A percentile compares a stretch with the other conserved stretches of the same genome.
Conservation (phyloP, 1,284 basidiomycete genomes). For the Ganoderma multipileum region DNA sequence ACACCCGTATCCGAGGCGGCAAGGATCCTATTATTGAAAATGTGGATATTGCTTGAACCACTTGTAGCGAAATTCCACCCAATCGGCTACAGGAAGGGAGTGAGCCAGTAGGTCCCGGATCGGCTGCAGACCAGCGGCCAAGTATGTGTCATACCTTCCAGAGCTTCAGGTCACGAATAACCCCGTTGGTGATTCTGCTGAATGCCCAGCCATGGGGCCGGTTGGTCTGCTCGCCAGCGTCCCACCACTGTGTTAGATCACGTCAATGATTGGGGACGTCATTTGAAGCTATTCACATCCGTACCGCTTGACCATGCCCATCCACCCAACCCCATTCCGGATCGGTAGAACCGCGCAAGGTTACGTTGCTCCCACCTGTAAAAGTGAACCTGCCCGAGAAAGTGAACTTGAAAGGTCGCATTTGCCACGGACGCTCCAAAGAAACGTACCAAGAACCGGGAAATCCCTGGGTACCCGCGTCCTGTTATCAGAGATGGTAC, state of each 20-base stretch:
- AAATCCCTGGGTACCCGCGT: slow-evolving; percentile 43
- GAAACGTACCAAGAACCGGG: slow-evolving; percentile 53
- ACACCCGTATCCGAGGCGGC: slow-evolving; percentile 52
- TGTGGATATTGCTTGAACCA: slow-evolving; percentile 56
- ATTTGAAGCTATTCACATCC: slow-evolving; percentile 18
- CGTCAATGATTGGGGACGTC: neutral
- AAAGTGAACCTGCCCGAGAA: slow-evolving; percentile 54
- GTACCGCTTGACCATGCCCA: slow-evolving; percentile 61
- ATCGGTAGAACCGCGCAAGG: slow-evolving; percentile 58
- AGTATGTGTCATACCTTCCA: slow-evolving; percentile 53
- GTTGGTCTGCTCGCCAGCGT: slow-evolving; percentile 57
- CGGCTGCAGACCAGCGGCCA: too few relatives aligned
- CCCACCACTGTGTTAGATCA: slow-evolving; percentile 60
- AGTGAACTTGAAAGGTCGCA: neutral
- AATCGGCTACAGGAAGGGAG: slow-evolving; percentile 49
- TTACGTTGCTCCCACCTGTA: slow-evolving; percentile 61
- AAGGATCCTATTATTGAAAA: slow-evolving; percentile 60
- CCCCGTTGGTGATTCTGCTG: slow-evolving; percentile 57
- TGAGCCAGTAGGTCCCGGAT: too few relatives aligned
- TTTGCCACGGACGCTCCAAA: too few relatives aligned
- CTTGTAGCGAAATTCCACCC: slow-evolving; percentile 65
- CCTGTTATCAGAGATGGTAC: neutral
- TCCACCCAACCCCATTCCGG: slow-evolving; percentile 69
- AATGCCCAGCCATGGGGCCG: slow-evolving; percentile 63
- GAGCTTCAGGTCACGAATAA: slow-evolving; percentile 63